phyloP scores from a whole-genome alignment of 768 basidiomycete species.

The Collybiopsis luxurians region DNA sequence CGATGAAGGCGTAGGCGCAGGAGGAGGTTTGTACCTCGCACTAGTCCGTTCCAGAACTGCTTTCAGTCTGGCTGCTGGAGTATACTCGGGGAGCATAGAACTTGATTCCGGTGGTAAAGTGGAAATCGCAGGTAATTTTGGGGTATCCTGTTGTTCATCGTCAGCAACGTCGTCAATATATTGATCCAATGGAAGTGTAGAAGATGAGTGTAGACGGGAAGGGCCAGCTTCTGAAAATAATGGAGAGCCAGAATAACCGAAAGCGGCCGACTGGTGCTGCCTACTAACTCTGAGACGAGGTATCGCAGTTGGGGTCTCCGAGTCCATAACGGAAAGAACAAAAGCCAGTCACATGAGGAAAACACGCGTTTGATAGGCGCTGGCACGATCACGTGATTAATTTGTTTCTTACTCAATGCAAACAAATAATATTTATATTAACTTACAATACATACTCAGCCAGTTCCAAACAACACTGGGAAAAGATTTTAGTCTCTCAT shows the following conservation, averaged over 20 bases:
- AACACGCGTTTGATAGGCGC: no score
- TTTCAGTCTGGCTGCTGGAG: constrained; percentile 61
- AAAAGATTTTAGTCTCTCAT: background rate
- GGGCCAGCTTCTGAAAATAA: constrained; percentile 21
- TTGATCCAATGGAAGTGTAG: constrained; percentile 7
- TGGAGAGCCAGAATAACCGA: constrained; percentile 9
- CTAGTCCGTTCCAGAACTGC: constrained; percentile 53
- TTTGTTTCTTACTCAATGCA: no score
- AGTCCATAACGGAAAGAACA: background rate
- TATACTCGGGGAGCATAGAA: constrained; percentile 29
- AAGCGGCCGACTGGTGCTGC: background rate
- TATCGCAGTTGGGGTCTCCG: constrained; percentile 6
- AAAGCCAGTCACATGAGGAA: no score
- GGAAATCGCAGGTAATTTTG: constrained; percentile 21
- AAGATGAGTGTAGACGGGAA: constrained; percentile 18
- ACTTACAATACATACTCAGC: no score
- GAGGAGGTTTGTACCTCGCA: constrained; percentile 24
- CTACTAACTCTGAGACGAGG: constrained; percentile 13
- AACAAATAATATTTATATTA: no score
- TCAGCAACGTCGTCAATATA: constrained; percentile 19
- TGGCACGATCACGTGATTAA: no score
- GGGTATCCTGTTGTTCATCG: constrained; percentile 37
- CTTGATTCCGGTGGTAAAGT: constrained; percentile 18
- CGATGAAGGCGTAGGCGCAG: constrained; percentile 25
- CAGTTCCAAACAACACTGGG: constrained; percentile 4